Percentiles rank a stretch among this genome's conserved stretches.
Evolutionary conservation across 768 basidiomycete species (phyloP).

Genomic region (Collybiopsis confluens): DNA sequence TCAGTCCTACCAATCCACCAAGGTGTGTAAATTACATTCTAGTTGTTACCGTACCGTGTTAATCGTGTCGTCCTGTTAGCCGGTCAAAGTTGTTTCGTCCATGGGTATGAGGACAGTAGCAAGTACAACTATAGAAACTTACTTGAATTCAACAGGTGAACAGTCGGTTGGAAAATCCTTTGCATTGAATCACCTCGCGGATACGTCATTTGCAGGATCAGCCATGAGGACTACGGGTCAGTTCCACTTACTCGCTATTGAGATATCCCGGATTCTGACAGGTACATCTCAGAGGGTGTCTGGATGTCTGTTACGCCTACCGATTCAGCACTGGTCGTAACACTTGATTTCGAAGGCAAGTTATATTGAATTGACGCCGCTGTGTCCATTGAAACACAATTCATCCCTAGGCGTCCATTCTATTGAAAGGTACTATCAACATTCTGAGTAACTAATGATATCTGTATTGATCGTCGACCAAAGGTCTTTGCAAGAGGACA

Average conservation of each 20-base stretch:
- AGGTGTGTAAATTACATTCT: constrained; percentile 26
- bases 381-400: background rate
- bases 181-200: constrained; percentile 54
- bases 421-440: constrained; percentile 56
- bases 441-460: too few relatives aligned
- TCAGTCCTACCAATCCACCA: constrained; percentile 56
- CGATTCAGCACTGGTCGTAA: constrained; percentile 46
- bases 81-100: constrained; percentile 61
- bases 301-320: constrained; percentile 69
- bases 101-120: constrained; percentile 37
- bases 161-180: constrained; percentile 65
- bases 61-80: constrained; percentile 26
- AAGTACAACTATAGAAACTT: background rate
- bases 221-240: constrained; percentile 59
- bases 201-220: constrained; percentile 62
- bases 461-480: too few relatives aligned
- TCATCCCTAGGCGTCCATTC: constrained; percentile 49
- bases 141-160: constrained; percentile 32
- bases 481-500: constrained; percentile 45
- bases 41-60: background rate
- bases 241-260: background rate
- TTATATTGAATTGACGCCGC: too few relatives aligned
- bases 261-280: background rate
- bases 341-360: constrained; percentile 61
- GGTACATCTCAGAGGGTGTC: constrained; percentile 40